phyloP scores from a whole-genome alignment of 2,329 filamentous ascomycete species.

The Penicillium psychrosexuale region DNA sequence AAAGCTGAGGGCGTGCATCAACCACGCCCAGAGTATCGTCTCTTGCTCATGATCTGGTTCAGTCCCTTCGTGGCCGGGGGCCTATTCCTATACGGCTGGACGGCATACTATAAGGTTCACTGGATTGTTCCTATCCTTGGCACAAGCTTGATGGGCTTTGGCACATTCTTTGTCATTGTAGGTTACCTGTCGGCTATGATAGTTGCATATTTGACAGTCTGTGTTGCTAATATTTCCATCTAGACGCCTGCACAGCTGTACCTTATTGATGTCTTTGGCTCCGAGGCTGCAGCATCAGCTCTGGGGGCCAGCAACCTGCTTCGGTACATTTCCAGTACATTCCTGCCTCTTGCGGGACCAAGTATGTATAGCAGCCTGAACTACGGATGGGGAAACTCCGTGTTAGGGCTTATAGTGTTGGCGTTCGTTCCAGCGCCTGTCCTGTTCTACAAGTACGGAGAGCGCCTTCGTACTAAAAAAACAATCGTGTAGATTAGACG shows the following conservation, averaged over 20 bases:
- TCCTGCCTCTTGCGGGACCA: constrained; percentile 53
- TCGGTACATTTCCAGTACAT: constrained; percentile 51
- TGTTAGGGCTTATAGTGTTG: constrained; percentile 18
- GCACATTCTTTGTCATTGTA: constrained; percentile 22
- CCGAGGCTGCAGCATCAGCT: constrained; percentile 48
- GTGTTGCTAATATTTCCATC: no score
- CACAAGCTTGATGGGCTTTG: constrained; percentile 25
- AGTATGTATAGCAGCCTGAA: constrained; percentile 46
- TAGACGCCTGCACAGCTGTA: constrained; percentile 50
- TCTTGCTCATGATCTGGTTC: constrained; percentile 23
- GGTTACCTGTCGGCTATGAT: no score
- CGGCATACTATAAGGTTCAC: constrained; percentile 18
- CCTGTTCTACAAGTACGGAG: constrained; percentile 25
- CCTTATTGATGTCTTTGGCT: constrained; percentile 42
- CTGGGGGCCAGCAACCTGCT: constrained; percentile 47
- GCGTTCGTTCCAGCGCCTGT: constrained; percentile 50
- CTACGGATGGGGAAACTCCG: constrained; percentile 24
- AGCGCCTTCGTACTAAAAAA: constrained; percentile 34
- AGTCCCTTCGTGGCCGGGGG: constrained; percentile 1
- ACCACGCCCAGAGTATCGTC: constrained; percentile 19
- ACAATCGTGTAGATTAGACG: no score
- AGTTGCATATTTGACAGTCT: no score
- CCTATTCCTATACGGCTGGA: constrained; percentile 19
- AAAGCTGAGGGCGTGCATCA: constrained; percentile 12
- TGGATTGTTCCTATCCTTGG: constrained; percentile 29